Percentiles rank a stretch among this genome's conserved stretches.
phyloP scores from a whole-genome alignment of 352 stramenopile genomes.

The Chrysophaeum taylorii region DNA sequence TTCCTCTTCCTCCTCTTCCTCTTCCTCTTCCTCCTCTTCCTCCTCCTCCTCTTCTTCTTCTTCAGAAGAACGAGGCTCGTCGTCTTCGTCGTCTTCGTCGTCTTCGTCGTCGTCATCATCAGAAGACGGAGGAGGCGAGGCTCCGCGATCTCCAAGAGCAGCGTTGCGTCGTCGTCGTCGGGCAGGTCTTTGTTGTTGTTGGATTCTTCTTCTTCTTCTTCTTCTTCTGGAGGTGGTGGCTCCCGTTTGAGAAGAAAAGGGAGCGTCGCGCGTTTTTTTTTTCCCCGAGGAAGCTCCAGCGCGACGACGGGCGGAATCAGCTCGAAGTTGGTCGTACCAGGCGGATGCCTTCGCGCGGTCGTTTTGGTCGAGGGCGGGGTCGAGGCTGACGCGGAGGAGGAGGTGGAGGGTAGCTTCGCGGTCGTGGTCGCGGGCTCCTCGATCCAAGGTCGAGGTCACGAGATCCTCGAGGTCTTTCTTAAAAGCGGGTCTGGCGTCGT shows the following conservation, averaged over 20 bases:
- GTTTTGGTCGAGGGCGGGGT: not conserved
- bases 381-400: not conserved
- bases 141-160: too few relatives aligned
- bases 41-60: conserved; percentile 1
- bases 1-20: not conserved
- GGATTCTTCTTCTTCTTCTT: not conserved
- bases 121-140: not conserved
- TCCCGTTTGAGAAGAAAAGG: not conserved
- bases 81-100: not conserved
- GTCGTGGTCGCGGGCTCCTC: not conserved
- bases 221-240: conserved; percentile 6
- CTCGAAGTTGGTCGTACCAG: not conserved
- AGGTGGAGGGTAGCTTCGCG: conserved; percentile 1
- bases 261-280: not conserved
- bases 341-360: not conserved
- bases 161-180: not conserved
- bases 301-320: not conserved
- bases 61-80: conserved; percentile 10
- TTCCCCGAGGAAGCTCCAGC: not conserved
- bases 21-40: conserved; percentile 6
- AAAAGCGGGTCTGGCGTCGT: not conserved
- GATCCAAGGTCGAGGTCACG: not conserved
- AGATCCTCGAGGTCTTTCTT: not conserved
- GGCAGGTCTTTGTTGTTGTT: not conserved
- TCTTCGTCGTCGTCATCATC: not conserved